These are phyloP conservation scores for Talaromyces sp. DNA, from an alignment of 2,329 filamentous ascomycete genomes.

Conservation along the genomic window DNA sequence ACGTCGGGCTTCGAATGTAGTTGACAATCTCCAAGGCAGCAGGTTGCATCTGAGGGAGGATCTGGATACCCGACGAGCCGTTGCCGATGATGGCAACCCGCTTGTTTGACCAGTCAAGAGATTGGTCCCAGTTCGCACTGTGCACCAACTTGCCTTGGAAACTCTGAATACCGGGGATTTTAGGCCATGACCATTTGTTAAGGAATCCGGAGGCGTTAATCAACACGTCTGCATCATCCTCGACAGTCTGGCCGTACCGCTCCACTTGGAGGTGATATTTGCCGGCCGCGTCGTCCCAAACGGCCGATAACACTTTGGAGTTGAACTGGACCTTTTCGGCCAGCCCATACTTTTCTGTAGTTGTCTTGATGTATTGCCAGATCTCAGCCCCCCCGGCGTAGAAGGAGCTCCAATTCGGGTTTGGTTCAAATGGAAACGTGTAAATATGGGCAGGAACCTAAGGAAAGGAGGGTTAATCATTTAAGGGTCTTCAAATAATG, in stretches of 20 bases:
- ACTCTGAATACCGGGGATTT: too few species aligned
- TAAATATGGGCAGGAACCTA: conserved; percentile 1
- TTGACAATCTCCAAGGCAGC: conserved; percentile 25
- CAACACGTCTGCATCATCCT: too few species aligned
- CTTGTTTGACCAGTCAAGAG: conserved; percentile 22
- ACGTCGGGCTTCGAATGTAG: conserved; percentile 1
- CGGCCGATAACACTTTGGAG: conserved; percentile 24
- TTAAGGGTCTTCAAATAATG: too few species aligned
- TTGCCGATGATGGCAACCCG: conserved; percentile 26
- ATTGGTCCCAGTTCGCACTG: conserved; percentile 31
- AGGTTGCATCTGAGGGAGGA: conserved; percentile 27
- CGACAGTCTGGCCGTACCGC: too few species aligned
- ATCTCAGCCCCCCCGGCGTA: conserved; percentile 27
- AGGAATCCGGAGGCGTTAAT: too few species aligned
- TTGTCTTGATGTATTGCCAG: conserved; percentile 25
- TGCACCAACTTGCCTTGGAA: conserved; percentile 23
- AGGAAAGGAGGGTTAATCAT: background rate
- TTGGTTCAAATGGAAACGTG: conserved; percentile 8
- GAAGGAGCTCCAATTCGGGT: conserved; percentile 20
- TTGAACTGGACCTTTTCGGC: conserved; percentile 27
- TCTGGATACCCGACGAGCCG: conserved; percentile 37
- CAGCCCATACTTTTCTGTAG: conserved; percentile 27
- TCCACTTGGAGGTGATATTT: conserved; percentile 17
- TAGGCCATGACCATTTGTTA: too few species aligned
- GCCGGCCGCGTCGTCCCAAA: conserved; percentile 28